Base-by-base conservation (phyloP, 805 yeast species). In the baker's yeast (Saccharomyces cerevisiae) region DNA sequence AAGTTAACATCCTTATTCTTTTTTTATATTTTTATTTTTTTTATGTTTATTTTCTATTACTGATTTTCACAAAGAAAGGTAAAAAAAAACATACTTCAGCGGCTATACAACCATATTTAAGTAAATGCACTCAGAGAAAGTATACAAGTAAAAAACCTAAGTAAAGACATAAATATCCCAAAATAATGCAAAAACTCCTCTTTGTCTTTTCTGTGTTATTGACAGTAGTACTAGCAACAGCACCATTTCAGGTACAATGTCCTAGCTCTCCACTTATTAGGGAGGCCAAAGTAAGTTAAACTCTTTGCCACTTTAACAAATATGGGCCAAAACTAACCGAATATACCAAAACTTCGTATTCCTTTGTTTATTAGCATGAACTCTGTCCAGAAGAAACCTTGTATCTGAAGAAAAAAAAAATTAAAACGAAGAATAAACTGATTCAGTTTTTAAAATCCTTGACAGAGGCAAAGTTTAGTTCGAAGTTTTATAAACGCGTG, bases 381-480 rank as follows among this genome's bases (percentile, higher is more conserved):
- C 43, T 64, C 22, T 59, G 65, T 41, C 11, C 28, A 2, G 64
- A 59, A 26, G 68, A 64, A 36, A 30, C 22, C 6, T n/a, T 49
- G 0, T 64, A 62, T 32, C 29, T 65, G 1, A 46, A 46, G 6
- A 63, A 70, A 24, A 68, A 78, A 24, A 65, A 66, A 36, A 50
- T 55, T 6, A 43, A 62, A 22, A 73, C 76, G 1, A 71, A 69
- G 31, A 46, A 46, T 3, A 68, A 71, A 0, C 53, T 77, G 4
- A 50, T 52, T 11, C 54, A 61, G 1, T 70, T 73, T 41, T 60
- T 79, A 21, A 49, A 53, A 4, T 58, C 69, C 17, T 63, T 71
- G 14, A 57, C 61, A 1, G 66, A 73, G n/a, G 74, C 77, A 0
- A 68, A 65, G 0, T 69, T 75, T 36, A 65, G 74, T 48, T 57